phyloP scores from a whole-genome alignment of 495 filamentous ascomycete genomes.

The Pseudomonodictys pantanalensis region DNA sequence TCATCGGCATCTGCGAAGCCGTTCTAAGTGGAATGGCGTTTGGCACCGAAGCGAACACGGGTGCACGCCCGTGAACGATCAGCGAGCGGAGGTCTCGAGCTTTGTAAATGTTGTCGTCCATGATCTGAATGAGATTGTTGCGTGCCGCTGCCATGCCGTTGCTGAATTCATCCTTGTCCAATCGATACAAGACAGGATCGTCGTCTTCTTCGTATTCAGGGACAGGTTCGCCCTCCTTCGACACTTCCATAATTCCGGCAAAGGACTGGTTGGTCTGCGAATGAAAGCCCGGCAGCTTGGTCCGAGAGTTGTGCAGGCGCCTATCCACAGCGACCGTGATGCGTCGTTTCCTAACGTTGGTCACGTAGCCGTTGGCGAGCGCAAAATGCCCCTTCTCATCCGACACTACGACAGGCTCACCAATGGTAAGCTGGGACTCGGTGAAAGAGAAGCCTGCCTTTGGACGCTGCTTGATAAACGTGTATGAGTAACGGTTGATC shows the following conservation, averaged over 20 bases:
- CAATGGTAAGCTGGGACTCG: slow-evolving; percentile 84
- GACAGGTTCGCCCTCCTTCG: slow-evolving; percentile 44
- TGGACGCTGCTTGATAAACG: slow-evolving; percentile 64
- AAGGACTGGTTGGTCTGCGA: slow-evolving; percentile 75
- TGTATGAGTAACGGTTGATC: slow-evolving; percentile 89
- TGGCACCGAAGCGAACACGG: slow-evolving; percentile 65
- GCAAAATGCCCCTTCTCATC: slow-evolving; percentile 95
- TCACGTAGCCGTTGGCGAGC: slow-evolving; percentile 85
- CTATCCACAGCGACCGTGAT: slow-evolving; percentile 89
- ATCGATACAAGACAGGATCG: slow-evolving; percentile 67
- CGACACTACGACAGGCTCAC: slow-evolving; percentile 94
- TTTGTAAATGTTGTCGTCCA: slow-evolving; percentile 74
- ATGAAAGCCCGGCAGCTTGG: slow-evolving; percentile 71
- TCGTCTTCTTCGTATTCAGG: slow-evolving; percentile 46
- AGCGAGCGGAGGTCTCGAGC: slow-evolving; percentile 71
- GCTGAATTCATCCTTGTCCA: slow-evolving; percentile 98
- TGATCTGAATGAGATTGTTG: slow-evolving; percentile 87
- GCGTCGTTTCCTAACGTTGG: slow-evolving; percentile 63
- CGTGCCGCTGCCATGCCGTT: slow-evolving; percentile 94
- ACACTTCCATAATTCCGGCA: slow-evolving; percentile 89
- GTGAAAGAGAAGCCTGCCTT: slow-evolving; percentile 68
- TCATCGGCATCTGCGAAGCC: slow-evolving; percentile 58
- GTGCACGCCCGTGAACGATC: slow-evolving; percentile 69
- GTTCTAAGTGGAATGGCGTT: slow-evolving; percentile 56
- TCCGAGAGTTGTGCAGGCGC: slow-evolving; percentile 77